Percentiles rank a stretch among this genome's conserved stretches.
Conservation (phyloP, 805 yeast genomes). For the Nakazawaea sp. region DNA sequence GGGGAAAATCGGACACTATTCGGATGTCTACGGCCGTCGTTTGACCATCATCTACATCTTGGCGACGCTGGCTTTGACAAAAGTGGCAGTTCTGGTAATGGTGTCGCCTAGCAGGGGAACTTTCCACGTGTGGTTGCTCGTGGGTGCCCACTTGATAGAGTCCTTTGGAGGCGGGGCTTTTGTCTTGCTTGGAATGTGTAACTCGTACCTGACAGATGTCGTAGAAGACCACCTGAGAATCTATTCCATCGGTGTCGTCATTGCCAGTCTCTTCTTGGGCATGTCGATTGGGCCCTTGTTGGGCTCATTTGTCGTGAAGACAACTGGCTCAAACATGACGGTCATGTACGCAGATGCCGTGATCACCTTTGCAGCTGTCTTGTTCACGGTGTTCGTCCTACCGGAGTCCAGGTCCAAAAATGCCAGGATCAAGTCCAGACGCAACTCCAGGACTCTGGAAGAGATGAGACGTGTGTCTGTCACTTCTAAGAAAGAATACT, state of each 20-base stretch:
- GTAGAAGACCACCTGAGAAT: constrained; percentile 55
- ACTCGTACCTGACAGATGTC: constrained; percentile 71
- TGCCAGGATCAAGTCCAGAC: constrained; percentile 47
- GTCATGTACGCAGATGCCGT: constrained; percentile 24
- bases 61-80: constrained; percentile 13
- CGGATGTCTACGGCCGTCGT: constrained; percentile 61
- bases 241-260: constrained; percentile 48
- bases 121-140: constrained; percentile 29
- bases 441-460: constrained; percentile 14
- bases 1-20: constrained; percentile 55
- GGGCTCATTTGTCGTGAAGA: constrained; percentile 34
- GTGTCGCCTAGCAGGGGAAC: constrained; percentile 16
- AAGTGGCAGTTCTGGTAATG: constrained; percentile 11
- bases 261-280: constrained; percentile 55
- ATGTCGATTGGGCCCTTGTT: constrained; percentile 59
- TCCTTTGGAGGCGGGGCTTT: constrained; percentile 59
- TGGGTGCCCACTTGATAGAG: constrained; percentile 37
- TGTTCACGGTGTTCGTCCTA: constrained; percentile 31
- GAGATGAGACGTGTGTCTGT: constrained; percentile 6
- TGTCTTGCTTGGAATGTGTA: constrained; percentile 48
- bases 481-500: constrained; percentile 2
- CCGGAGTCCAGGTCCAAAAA: constrained; percentile 60
- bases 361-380: constrained; percentile 24
- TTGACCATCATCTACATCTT: constrained; percentile 31
- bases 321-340: constrained; percentile 18